These are phyloP conservation scores for Pelargonium cotyledonis DNA, from an alignment of 441 rosid species.

Conservation along the genomic window DNA sequence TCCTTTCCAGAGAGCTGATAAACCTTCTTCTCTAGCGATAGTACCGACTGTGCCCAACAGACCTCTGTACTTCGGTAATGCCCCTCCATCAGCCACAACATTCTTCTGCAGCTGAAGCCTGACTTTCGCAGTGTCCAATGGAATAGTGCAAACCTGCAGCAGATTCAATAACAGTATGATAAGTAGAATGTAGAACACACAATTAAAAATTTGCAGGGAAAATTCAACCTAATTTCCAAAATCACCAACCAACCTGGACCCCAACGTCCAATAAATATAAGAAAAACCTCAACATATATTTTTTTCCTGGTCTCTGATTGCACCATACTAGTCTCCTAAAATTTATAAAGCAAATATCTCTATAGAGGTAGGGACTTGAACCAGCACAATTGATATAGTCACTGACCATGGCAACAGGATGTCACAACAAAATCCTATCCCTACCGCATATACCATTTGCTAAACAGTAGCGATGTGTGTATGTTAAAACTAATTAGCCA, in stretches of 20 bases:
- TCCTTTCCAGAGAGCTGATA: conserved; percentile 91
- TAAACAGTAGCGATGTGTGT: too few species aligned
- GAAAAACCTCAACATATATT: too few species aligned
- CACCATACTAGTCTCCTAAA: too few species aligned
- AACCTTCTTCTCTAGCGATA: conserved; percentile 91
- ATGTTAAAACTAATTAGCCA: too few species aligned
- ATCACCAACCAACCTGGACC: not conserved
- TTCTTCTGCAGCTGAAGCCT: conserved; percentile 97
- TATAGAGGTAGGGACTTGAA: too few species aligned
- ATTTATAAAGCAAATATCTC: too few species aligned
- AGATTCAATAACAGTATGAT: not conserved
- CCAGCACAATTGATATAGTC: too few species aligned
- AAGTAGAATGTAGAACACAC: too few species aligned
- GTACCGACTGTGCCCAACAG: conserved; percentile 90
- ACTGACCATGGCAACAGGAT: too few species aligned
- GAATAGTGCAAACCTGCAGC: conserved; percentile 81
- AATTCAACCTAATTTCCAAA: not conserved
- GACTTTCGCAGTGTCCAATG: conserved; percentile 97
- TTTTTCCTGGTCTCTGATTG: not conserved
- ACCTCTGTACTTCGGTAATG: conserved; percentile 79
- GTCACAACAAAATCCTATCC: too few species aligned
- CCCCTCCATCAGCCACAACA: conserved; percentile 45
- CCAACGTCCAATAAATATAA: too few species aligned
- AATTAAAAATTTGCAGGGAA: not conserved
- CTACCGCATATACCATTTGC: too few species aligned